Conservation (phyloP, 805 yeast genomes). For the Wickerhamomyces xylosicus region DNA sequence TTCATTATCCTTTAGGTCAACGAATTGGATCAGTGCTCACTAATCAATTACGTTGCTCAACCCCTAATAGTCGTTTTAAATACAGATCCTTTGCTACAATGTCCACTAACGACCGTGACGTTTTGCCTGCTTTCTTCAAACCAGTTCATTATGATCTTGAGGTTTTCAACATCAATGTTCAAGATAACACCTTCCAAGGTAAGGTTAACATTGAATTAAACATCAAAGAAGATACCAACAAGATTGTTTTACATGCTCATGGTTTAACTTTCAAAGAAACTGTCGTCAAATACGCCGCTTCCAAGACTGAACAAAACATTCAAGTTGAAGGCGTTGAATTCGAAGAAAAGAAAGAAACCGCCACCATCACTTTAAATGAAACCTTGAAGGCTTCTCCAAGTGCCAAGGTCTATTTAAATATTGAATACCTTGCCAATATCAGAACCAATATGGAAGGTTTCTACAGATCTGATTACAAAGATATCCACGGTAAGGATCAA, state of each 20-base stretch:
- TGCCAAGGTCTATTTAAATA: constrained; percentile 29
- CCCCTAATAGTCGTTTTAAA: not conserved
- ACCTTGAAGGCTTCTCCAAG: constrained; percentile 25
- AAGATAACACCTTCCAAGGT: constrained; percentile 49
- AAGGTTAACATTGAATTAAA: constrained; percentile 39
- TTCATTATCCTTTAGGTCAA: no score
- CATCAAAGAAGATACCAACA: constrained; percentile 35
- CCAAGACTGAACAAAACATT: constrained; percentile 19
- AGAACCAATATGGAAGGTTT: constrained; percentile 74
- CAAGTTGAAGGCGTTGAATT: constrained; percentile 24
- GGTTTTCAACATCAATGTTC: constrained; percentile 47
- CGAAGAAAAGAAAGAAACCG: constrained; percentile 48
- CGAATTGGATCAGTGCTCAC: no score
- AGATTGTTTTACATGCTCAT: constrained; percentile 44
- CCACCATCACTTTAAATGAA: constrained; percentile 44
- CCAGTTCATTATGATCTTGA: constrained; percentile 68
- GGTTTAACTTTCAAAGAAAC: constrained; percentile 50
- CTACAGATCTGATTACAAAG: constrained; percentile 59
- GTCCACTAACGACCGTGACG: constrained; percentile 22
- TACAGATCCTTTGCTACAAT: not conserved
- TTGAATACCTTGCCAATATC: constrained; percentile 48
- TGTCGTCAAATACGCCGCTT: constrained; percentile 24
- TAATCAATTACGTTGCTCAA: no score
- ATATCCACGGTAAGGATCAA: constrained; percentile 47
- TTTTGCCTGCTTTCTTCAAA: constrained; percentile 49